Base-by-base conservation (phyloP, 257 asterid genomes). In the Nicotiana paniculata region DNA sequence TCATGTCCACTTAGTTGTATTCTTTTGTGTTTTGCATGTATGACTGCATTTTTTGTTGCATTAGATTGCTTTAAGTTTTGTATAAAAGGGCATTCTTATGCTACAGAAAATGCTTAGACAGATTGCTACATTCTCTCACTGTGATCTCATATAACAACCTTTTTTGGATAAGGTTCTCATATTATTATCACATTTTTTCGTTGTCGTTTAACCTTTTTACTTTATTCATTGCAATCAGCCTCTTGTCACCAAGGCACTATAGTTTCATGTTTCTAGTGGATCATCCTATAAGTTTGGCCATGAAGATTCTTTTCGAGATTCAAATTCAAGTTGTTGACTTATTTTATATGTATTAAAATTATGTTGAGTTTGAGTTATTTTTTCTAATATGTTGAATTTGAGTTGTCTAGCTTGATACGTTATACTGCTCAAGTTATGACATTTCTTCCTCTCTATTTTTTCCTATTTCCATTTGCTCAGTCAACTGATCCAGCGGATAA, bases 401-500 rank as follows among this genome's bases (percentile, higher is more conserved):
- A 37, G 61, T 10, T 13, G 26, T 15, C 79, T 51, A 15, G 61
- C 43, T 26, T 33, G 18, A 51, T 26, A 26, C 26, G 3, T 26
- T 74, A 48, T 26, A n/a, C 62, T 74, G 24, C n/a, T 48, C 63
- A 4, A 12, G 8, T 32, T 48, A 16, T 74, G 79, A 48, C 26
- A 33, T 68, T 15, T 32, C 35, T 85, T 79, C 70, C 10, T 79
- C 79, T 37, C 43, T 43, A 10, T 9, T 63, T 83, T 83, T 46
- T 80, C 64, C 54, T 59, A 69, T 85, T 62, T 85, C 81, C 92
- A 51, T 74, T 48, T 74, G 43, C 59, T 74, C 62, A 96, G 99
- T 89, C 99, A 69, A 90, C 76, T 84, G 95, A 96, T 90, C 98
- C 95, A 75, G 87, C 86, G 28, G 99, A 92, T 84, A 92, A 90